These are phyloP conservation scores for Lojkania enalia DNA, from an alignment of 2,329 filamentous ascomycete genomes.

Conservation along the genomic window DNA sequence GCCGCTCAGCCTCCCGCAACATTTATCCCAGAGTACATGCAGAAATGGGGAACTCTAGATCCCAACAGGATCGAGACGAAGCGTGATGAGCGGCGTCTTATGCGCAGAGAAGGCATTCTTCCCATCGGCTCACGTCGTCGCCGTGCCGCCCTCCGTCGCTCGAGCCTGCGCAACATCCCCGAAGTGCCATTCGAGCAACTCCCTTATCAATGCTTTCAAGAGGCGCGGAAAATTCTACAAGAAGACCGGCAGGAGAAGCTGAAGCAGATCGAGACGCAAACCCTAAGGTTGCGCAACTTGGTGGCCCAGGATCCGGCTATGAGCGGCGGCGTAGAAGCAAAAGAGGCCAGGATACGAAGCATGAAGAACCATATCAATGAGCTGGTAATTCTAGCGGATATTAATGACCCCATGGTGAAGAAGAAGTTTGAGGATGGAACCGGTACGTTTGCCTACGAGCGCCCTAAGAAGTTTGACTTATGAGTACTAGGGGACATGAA, in stretches of 20 bases:
- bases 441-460: conserved; percentile 61
- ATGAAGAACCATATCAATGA: conserved; percentile 74
- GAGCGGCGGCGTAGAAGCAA: conserved; percentile 65
- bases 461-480: conserved; percentile 5
- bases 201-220: conserved; percentile 97
- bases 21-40: conserved; percentile 37
- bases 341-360: conserved; percentile 68
- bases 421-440: conserved; percentile 89
- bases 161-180: conserved; percentile 55
- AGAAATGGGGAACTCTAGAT: conserved; percentile 40
- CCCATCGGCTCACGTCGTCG: conserved; percentile 85
- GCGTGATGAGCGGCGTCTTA: conserved; percentile 66
- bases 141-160: conserved; percentile 54
- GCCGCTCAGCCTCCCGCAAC: conserved; percentile 21
- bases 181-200: conserved; percentile 88
- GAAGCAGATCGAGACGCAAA: conserved; percentile 67
- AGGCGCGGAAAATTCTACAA: conserved; percentile 81
- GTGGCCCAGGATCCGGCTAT: conserved; percentile 61
- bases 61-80: conserved; percentile 40
- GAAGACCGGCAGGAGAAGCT: conserved; percentile 83
- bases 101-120: conserved; percentile 65
- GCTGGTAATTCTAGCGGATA: conserved; percentile 87
- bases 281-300: conserved; percentile 69
- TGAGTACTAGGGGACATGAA: conserved; percentile 80
- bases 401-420: conserved; percentile 94